These are phyloP conservation scores for Lachnellula suecica DNA, from an alignment of 2,329 filamentous ascomycete species.

Conservation along the genomic window DNA sequence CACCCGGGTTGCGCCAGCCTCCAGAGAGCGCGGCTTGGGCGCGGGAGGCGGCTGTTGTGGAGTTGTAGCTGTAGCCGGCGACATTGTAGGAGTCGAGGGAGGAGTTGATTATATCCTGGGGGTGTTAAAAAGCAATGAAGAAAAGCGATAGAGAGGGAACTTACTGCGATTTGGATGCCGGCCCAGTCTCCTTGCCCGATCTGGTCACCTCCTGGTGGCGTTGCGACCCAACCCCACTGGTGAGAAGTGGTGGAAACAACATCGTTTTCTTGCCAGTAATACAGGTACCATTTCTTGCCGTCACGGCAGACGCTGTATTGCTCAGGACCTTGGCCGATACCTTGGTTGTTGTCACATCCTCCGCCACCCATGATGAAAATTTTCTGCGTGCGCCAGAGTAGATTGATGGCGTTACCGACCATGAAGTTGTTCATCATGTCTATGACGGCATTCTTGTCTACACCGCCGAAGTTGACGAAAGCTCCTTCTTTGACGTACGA, in stretches of 20 bases:
- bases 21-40: neutral
- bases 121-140: neutral
- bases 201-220: neutral
- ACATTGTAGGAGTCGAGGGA: neutral
- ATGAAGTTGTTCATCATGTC: neutral
- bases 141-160: neutral
- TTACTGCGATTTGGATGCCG: neutral
- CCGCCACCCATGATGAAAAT: neutral
- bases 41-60: neutral
- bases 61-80: neutral
- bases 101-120: neutral
- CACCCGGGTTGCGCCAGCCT: neutral
- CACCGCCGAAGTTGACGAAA: neutral
- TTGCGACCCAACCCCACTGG: neutral
- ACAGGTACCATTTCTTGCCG: neutral
- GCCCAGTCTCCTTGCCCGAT: neutral
- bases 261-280: neutral
- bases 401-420: neutral
- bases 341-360: neutral
- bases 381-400: neutral
- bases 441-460: neutral
- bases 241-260: neutral
- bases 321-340: neutral
- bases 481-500: neutral
- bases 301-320: neutral